Evolutionary conservation across 2,329 filamentous ascomycete genomes (phyloP), one percentile per base, ranked within the genome.

Genomic region (Xylaria sp.): DNA sequence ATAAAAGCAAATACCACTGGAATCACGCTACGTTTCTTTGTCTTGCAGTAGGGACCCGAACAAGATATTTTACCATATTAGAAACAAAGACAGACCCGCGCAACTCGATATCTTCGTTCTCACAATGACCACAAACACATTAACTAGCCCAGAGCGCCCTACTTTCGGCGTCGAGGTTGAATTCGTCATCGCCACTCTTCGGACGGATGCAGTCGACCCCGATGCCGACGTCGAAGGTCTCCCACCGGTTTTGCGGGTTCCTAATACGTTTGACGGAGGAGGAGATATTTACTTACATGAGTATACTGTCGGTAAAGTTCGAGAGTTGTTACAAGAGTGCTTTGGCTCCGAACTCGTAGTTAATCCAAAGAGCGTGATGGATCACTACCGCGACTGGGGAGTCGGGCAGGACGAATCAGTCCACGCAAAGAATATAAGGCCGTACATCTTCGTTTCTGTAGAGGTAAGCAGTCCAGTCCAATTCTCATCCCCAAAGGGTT

Each of bases 391-490:
- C 4, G 7, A 22, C 0, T 66, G 63, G 64, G 1, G 5, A 0
- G 33, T 38, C 2, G 38, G 20, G 7, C 1, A 0, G 0, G 59
- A 57, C n/a, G 6, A 7, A 0, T 53, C 59, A 6, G n/a, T 25
- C 17, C 3, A 13, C 5, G 4, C 3, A 13, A 5, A 15, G 13
- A 10, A 5, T 3, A 3, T 9, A 9, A 9, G 7, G 1, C 17
- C 27, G 10, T 66, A 60, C 36, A 49, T 29, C 0, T 69, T 50
- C n/a, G 3, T 27, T 7, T n/a, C 11, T 4, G 44, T 73, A 1
- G 72, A 73, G 39, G 39, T 73, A 3, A 27, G 7, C 20, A 70
- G 65, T 5, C 67, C 71, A 3, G 69, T 57, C 3, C 64, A 67
- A 15, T 63, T 49, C n/a, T 60, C 67, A 2, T 55, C 58, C 1